Evolutionary conservation across 2,329 filamentous ascomycete species (phyloP).

Genomic region (Capronia coronata): DNA sequence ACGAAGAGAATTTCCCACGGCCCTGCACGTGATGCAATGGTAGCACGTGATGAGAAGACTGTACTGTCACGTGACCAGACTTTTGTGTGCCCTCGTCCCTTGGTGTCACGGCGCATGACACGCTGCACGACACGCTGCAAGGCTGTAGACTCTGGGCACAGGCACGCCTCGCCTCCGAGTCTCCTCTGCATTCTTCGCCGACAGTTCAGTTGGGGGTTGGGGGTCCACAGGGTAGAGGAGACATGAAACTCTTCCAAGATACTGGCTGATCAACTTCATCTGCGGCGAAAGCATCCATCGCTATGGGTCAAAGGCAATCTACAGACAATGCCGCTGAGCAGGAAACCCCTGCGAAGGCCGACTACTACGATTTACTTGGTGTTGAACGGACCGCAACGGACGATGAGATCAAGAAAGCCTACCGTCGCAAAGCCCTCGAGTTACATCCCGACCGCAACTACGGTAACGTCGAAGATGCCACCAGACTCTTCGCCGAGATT

Average conservation of each 20-base stretch:
- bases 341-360: conserved; percentile 31
- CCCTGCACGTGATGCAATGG: neutral
- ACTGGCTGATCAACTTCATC: too few species aligned
- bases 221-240: too few species aligned
- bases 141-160: neutral
- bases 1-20: neutral
- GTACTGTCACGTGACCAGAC: neutral
- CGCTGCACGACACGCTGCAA: too few species aligned
- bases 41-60: neutral
- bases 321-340: conserved; percentile 28
- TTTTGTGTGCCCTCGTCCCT: too few species aligned
- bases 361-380: conserved; percentile 70
- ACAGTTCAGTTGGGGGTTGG: too few species aligned
- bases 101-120: too few species aligned
- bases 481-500: conserved; percentile 79
- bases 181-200: too few species aligned
- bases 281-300: neutral
- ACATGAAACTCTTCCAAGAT: neutral
- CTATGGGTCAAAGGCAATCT: conserved; percentile 44
- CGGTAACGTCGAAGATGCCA: conserved; percentile 75
- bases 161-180: too few species aligned
- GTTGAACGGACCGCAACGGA: conserved; percentile 67
- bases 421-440: conserved; percentile 82
- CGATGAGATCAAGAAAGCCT: conserved; percentile 93
- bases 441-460: conserved; percentile 93